Percentiles rank a stretch among this genome's conserved stretches.
These are phyloP conservation scores for Hanseniaspora meyeri DNA, from an alignment of 805 yeast species.

Conservation along the genomic window DNA sequence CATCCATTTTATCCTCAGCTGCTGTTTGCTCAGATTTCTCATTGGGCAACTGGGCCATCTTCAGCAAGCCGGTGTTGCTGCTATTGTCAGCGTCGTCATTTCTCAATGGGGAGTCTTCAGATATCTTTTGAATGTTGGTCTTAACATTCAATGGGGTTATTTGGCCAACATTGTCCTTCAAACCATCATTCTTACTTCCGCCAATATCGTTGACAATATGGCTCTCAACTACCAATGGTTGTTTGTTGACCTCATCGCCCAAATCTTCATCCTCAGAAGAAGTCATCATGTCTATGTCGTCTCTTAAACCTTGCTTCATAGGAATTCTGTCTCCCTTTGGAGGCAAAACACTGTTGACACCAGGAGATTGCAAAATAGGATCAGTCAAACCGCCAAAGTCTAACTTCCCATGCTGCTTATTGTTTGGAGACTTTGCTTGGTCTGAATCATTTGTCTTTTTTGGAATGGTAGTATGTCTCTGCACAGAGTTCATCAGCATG, in stretches of 20 bases:
- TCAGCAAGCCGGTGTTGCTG: slow-evolving; percentile 14
- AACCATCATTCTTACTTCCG: background rate
- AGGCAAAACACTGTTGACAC: slow-evolving; percentile 22
- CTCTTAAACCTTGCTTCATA: slow-evolving; percentile 24
- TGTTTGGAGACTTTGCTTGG: background rate
- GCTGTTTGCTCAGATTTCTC: slow-evolving; percentile 22
- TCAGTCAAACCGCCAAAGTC: slow-evolving; percentile 6
- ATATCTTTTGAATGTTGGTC: slow-evolving; percentile 23
- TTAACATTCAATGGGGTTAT: slow-evolving; percentile 27
- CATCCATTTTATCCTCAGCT: slow-evolving; percentile 17
- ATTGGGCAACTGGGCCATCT: slow-evolving; percentile 24
- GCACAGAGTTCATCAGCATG: slow-evolving; percentile 21
- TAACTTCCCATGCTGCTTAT: slow-evolving; percentile 9
- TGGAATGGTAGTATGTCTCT: slow-evolving; percentile 20
- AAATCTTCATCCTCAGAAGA: slow-evolving; percentile 18
- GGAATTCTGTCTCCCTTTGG: slow-evolving; percentile 27
- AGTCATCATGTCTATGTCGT: slow-evolving; percentile 15
- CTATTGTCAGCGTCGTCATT: slow-evolving; percentile 13
- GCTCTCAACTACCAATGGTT: background rate
- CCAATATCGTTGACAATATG: background rate
- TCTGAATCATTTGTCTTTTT: slow-evolving; percentile 17
- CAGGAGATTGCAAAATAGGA: slow-evolving; percentile 18
- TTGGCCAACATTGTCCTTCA: slow-evolving; percentile 16
- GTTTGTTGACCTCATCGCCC: slow-evolving; percentile 13
- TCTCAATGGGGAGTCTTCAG: slow-evolving; percentile 17